Conservation (phyloP, 108 stramenopile genomes). For the Stephanodiscus minutulus region DNA sequence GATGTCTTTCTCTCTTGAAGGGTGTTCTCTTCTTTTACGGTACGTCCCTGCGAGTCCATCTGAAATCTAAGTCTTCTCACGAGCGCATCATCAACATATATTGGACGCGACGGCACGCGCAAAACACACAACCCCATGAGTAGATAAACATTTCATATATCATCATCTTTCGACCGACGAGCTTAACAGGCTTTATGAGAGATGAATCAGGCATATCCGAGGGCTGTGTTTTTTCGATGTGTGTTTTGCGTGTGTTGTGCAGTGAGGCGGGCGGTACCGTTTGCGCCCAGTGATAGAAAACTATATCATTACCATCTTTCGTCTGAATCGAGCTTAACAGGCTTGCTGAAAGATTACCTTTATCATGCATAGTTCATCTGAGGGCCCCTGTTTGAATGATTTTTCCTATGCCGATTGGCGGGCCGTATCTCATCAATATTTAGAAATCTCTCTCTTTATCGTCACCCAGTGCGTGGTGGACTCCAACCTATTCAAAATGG, state of each 20-base stretch:
- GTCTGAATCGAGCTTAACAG: constrained; percentile 32
- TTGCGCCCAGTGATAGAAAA: constrained; percentile 19
- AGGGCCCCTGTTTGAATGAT: constrained; percentile 7
- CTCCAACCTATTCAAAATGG: neutral
- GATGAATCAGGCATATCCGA: constrained; percentile 47
- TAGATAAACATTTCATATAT: constrained; percentile 27
- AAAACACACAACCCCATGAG: constrained; percentile 27
- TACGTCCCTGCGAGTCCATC: too few species aligned
- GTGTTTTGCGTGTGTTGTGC: neutral
- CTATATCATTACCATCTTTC: constrained; percentile 31
- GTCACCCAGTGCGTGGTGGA: neutral
- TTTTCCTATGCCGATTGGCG: neutral
- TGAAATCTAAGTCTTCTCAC: too few species aligned
- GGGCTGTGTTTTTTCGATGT: constrained; percentile 12
- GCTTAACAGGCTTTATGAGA: constrained; percentile 45
- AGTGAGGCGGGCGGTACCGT: neutral
- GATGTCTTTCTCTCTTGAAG: too few species aligned
- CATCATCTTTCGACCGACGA: constrained; percentile 50
- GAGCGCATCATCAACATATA: too few species aligned
- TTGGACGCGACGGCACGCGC: too few species aligned
- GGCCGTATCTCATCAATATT: neutral
- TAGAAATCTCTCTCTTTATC: neutral
- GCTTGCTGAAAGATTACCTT: constrained; percentile 27
- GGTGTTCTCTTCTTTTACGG: neutral
- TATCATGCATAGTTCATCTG: constrained; percentile 42